These are phyloP conservation scores for Myochromella boudieri DNA, from an alignment of 768 basidiomycete genomes.

Conservation along the genomic window DNA sequence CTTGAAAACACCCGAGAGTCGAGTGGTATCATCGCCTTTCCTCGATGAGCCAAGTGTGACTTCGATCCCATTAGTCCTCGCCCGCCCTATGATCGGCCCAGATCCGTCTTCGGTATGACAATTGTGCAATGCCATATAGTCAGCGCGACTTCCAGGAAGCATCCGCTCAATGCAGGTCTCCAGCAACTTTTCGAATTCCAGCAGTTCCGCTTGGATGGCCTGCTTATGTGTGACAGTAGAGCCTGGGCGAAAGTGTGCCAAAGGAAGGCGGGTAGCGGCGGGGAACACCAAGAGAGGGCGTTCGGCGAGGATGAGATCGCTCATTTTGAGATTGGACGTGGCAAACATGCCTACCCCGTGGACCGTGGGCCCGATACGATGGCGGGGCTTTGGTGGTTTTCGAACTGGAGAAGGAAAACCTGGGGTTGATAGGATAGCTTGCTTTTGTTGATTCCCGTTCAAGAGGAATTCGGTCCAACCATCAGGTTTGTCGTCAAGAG, in stretches of 20 bases:
- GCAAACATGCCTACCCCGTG: slow-evolving; percentile 32
- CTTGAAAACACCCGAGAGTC: neutral
- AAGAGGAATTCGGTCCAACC: neutral
- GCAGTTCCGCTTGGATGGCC: slow-evolving; percentile 4
- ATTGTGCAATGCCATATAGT: slow-evolving; percentile 27
- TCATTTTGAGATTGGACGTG: slow-evolving; percentile 23
- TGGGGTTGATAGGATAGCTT: neutral
- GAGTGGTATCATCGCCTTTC: neutral
- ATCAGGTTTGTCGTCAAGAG: neutral
- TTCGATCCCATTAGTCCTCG: slow-evolving; percentile 28
- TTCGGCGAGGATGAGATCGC: slow-evolving; percentile 36
- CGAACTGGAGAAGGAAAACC: slow-evolving; percentile 1
- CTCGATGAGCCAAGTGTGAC: neutral
- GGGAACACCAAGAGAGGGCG: slow-evolving; percentile 29
- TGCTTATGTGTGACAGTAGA: neutral
- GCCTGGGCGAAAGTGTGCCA: neutral
- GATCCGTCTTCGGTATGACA: slow-evolving; percentile 30
- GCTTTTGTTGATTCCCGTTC: neutral
- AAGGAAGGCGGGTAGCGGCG: neutral
- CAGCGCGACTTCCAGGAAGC: slow-evolving; percentile 18
- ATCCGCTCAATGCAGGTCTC: slow-evolving; percentile 21
- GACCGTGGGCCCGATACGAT: slow-evolving; percentile 1
- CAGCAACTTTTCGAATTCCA: slow-evolving; percentile 13
- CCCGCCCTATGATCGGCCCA: slow-evolving; percentile 26
- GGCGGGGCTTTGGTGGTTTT: neutral